These are phyloP conservation scores for Penicillium sp. DNA, from an alignment of 2,329 filamentous ascomycete genomes.

Conservation along the genomic window DNA sequence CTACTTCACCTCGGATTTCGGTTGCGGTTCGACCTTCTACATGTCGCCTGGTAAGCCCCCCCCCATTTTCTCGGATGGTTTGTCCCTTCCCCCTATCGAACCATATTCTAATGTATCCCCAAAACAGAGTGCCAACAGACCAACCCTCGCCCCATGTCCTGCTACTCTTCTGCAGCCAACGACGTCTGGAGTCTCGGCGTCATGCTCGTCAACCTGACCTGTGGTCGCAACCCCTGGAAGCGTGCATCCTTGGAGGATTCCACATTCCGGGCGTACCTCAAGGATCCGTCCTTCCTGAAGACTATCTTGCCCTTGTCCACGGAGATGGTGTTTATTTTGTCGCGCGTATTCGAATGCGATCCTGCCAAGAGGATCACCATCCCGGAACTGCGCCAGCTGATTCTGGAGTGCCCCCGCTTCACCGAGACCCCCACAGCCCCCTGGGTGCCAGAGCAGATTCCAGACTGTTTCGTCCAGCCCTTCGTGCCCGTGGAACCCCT, in stretches of 20 bases:
- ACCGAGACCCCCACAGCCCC: constrained; percentile 48
- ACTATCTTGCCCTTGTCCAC: constrained; percentile 88
- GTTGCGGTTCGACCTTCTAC: constrained; percentile 97
- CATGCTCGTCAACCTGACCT: constrained; percentile 94
- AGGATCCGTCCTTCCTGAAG: constrained; percentile 82
- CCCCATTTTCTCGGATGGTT: neutral
- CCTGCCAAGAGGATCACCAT: constrained; percentile 80
- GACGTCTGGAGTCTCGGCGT: constrained; percentile 98
- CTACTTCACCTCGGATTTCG: constrained; percentile 84
- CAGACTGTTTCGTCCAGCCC: constrained; percentile 35
- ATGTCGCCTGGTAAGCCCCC: constrained; percentile 88
- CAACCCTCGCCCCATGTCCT: constrained; percentile 65
- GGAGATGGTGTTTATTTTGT: constrained; percentile 84
- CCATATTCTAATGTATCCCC: constrained; percentile 16
- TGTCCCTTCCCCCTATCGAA: constrained; percentile 9
- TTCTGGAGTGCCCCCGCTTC: constrained; percentile 73
- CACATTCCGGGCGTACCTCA: constrained; percentile 87
- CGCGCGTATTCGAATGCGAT: constrained; percentile 81
- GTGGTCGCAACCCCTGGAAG: constrained; percentile 98
- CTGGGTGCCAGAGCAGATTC: constrained; percentile 37
- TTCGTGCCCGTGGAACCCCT: constrained; percentile 35
- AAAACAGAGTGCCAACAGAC: constrained; percentile 84
- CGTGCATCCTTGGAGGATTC: constrained; percentile 89
- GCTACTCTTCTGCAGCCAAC: constrained; percentile 89
- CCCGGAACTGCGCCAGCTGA: constrained; percentile 71